Evolutionary conservation across 768 basidiomycete genomes (phyloP).

Genomic region (Collybiopsis confluens): DNA sequence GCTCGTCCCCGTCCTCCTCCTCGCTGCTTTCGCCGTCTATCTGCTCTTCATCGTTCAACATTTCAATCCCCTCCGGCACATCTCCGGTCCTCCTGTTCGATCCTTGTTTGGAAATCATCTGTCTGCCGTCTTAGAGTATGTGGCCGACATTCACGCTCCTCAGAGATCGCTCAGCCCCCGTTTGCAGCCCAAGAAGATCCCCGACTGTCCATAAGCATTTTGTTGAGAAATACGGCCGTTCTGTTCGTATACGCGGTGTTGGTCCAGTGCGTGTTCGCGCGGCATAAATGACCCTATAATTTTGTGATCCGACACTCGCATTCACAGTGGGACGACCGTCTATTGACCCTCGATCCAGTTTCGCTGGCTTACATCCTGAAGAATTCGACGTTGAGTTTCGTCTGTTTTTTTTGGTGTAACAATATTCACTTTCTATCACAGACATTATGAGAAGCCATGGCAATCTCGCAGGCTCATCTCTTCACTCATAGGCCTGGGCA

Average conservation of each 20-base stretch:
- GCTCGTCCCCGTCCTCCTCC: slow-evolving; percentile 3
- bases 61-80: slow-evolving; percentile 43
- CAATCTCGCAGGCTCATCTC: slow-evolving; percentile 72
- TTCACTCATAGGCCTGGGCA: slow-evolving; percentile 75
- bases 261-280: slow-evolving; percentile 58
- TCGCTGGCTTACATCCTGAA: slow-evolving; percentile 74
- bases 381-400: slow-evolving; percentile 57
- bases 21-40: slow-evolving; percentile 24
- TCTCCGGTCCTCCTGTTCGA: slow-evolving; percentile 58
- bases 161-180: too few species aligned
- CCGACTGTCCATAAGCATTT: slow-evolving; percentile 49
- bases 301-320: neutral
- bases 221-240: slow-evolving; percentile 60
- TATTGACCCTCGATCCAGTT: slow-evolving; percentile 76
- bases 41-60: slow-evolving; percentile 26
- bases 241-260: slow-evolving; percentile 63
- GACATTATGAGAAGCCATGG: slow-evolving; percentile 86
- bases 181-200: slow-evolving; percentile 46
- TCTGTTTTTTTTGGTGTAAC: too few species aligned
- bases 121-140: slow-evolving; percentile 56
- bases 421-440: too few species aligned
- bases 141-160: too few species aligned
- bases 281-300: neutral
- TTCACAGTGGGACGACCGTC: slow-evolving; percentile 69
- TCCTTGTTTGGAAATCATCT: slow-evolving; percentile 54